Evolutionary conservation across 192 early-diverging fungal genomes (phyloP).

Genomic region (Rhizophagus clarus): DNA sequence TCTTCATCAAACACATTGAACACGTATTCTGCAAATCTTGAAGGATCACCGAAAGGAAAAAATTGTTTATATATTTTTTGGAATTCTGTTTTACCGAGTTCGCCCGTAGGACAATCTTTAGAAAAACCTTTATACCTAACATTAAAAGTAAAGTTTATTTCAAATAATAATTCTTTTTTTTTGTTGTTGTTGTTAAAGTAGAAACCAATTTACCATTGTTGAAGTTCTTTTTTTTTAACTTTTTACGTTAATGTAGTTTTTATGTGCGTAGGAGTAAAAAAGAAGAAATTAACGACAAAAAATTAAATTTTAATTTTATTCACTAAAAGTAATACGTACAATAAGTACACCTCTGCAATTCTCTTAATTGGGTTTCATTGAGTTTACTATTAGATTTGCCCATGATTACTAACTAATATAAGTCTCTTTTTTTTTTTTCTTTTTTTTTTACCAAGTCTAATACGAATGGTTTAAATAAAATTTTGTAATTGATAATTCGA

Average conservation of each 20-base stretch:
- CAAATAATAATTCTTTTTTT: neutral
- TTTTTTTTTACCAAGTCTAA: too few species aligned
- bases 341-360: slow-evolving; percentile 77
- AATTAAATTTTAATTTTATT: neutral
- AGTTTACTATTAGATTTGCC: slow-evolving; percentile 88
- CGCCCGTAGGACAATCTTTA: slow-evolving; percentile 87
- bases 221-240: slow-evolving; percentile 93
- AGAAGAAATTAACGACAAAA: neutral
- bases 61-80: slow-evolving; percentile 94
- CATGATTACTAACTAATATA: slow-evolving; percentile 52
- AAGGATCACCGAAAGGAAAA: slow-evolving; percentile 95
- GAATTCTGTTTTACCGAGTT: slow-evolving; percentile 83
- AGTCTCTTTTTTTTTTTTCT: too few species aligned
- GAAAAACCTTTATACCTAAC: slow-evolving; percentile 90
- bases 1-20: slow-evolving; percentile 92
- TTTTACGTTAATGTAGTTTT: neutral
- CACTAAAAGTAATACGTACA: slow-evolving; percentile 61
- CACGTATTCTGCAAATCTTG: slow-evolving; percentile 86
- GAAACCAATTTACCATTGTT: slow-evolving; percentile 73
- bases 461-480: neutral
- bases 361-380: slow-evolving; percentile 71
- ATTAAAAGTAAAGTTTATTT: neutral
- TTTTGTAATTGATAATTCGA: neutral
- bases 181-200: neutral
- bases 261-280: neutral